These are phyloP conservation scores for Cucurbita pepo DNA, from an alignment of 306 rosid species.

Conservation along the genomic window DNA sequence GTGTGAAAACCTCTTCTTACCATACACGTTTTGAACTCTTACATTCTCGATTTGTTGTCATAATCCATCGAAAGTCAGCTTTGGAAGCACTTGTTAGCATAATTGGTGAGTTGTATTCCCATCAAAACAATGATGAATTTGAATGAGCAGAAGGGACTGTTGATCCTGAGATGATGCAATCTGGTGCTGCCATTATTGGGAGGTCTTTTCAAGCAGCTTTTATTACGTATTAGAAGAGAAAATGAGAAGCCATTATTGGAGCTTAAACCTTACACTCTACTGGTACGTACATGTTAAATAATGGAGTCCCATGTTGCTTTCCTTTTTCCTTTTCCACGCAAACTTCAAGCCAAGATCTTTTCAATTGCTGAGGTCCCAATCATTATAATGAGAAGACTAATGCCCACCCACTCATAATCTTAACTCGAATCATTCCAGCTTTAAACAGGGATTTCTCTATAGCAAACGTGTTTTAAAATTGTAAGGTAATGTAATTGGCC, in stretches of 20 bases:
- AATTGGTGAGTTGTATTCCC: neutral
- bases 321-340: conserved; percentile 4
- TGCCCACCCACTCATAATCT: conserved; percentile 8
- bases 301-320: conserved; percentile 2
- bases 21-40: too few relatives aligned
- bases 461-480: too few relatives aligned
- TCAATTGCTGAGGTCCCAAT: neutral
- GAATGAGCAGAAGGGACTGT: conserved; percentile 1
- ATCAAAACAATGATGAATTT: neutral
- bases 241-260: neutral
- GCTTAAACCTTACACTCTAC: neutral
- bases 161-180: neutral
- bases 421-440: neutral
- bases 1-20: too few relatives aligned
- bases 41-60: neutral
- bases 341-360: neutral
- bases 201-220: neutral
- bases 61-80: neutral
- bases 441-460: neutral
- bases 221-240: neutral
- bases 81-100: neutral
- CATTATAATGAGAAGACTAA: neutral
- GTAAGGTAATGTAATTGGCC: too few relatives aligned
- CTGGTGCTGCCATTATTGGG: neutral
- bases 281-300: conserved; percentile 3